Conservation (phyloP, 208 protist genomes). For the Wallacemonas sp. region DNA sequence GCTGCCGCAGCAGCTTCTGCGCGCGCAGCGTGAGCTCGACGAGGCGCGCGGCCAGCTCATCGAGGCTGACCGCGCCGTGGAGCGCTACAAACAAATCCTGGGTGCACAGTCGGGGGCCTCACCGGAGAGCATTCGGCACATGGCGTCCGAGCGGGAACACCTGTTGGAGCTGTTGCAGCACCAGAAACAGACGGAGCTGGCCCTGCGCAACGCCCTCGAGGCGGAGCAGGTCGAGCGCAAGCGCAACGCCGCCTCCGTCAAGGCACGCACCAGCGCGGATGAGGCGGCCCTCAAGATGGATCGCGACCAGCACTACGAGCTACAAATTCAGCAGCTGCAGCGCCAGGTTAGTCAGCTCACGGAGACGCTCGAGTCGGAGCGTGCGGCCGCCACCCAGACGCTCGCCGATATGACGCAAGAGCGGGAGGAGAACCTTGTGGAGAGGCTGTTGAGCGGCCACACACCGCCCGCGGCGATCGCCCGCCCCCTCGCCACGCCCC, state of each 20-base stretch:
- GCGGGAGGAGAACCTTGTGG: constrained; percentile 25
- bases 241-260: background rate
- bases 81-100: constrained; percentile 36
- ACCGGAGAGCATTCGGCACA: constrained; percentile 9
- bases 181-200: constrained; percentile 35
- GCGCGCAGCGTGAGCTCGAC: constrained; percentile 41
- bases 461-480: background rate
- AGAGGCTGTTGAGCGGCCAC: constrained; percentile 3
- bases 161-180: constrained; percentile 58
- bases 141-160: constrained; percentile 48
- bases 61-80: constrained; percentile 29
- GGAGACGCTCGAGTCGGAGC: constrained; percentile 15
- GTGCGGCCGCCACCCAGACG: constrained; percentile 1
- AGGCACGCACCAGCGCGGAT: constrained; percentile 17
- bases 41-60: constrained; percentile 30
- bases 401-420: constrained; percentile 24
- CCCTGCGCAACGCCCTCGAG: constrained; percentile 38
- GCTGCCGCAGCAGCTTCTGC: constrained; percentile 51
- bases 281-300: constrained; percentile 32
- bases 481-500: too few relatives aligned
- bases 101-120: background rate
- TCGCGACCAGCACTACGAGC: constrained; percentile 22
- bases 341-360: constrained; percentile 22
- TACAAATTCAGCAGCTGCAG: constrained; percentile 9
- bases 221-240: constrained; percentile 22